phyloP scores from a whole-genome alignment of 2,329 filamentous ascomycete genomes.

The Apiospora malaysiana region DNA sequence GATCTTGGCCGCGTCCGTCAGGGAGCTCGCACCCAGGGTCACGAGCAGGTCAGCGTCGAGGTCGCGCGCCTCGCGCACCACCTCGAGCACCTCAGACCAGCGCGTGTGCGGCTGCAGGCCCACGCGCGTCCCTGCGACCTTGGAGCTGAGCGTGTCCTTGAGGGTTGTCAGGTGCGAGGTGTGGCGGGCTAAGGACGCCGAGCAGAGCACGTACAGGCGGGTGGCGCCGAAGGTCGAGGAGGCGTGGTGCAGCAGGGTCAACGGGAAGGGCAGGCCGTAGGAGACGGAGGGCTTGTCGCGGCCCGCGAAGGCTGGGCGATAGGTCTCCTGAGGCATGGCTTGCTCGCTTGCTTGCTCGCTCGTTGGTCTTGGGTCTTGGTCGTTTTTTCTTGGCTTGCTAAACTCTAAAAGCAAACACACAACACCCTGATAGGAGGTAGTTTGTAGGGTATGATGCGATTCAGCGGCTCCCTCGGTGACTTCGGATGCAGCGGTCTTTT shows the following conservation, averaged over 20 bases:
- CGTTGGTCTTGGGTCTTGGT: not conserved
- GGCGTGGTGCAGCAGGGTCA: slow-evolving; percentile 50
- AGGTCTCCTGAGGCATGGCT: slow-evolving; percentile 25
- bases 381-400: not conserved
- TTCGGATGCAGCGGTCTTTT: not conserved
- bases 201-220: slow-evolving; percentile 57
- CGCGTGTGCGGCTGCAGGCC: slow-evolving; percentile 61
- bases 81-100: slow-evolving; percentile 57
- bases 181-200: slow-evolving; percentile 52
- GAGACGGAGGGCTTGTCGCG: slow-evolving; percentile 42
- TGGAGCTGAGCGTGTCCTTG: slow-evolving; percentile 45
- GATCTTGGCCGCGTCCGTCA: slow-evolving; percentile 63
- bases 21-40: slow-evolving; percentile 59
- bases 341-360: not conserved
- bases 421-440: not conserved
- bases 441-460: not conserved
- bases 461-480: not conserved
- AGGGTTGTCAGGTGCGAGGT: slow-evolving; percentile 52
- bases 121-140: slow-evolving; percentile 50
- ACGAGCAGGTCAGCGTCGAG: slow-evolving; percentile 54
- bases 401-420: not conserved
- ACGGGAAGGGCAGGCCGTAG: slow-evolving; percentile 52
- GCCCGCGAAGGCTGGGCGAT: slow-evolving; percentile 31
- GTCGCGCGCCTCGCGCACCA: slow-evolving; percentile 47
- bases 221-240: slow-evolving; percentile 47